Base-by-base conservation (phyloP, 1,284 basidiomycete species). In the Agroathelia rolfsii region DNA sequence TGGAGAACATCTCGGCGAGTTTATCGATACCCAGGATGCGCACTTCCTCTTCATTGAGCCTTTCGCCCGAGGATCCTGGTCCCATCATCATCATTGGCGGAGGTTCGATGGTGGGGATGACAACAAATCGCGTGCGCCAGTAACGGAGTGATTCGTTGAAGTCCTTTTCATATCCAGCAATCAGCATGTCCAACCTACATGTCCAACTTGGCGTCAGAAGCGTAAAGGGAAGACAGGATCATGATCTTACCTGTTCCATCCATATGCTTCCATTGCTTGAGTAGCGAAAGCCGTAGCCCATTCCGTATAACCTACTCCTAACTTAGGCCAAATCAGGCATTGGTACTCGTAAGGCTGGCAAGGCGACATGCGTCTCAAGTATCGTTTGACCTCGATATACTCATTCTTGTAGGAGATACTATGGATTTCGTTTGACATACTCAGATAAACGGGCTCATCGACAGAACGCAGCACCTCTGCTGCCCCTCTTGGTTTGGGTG, bases 361-460 rank as follows among this genome's bases (percentile, higher is more conserved):
- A 45, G 54, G 67, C 20, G 69, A 72, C 58, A 84, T 72, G 42
- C 83, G 72, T 28, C 90, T 69, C 14, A 92, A 81, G 52, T 92
- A 92, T 14, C 90, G 69, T 48, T 83, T 73, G 7, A 97, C 89
- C 45, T 90, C 82, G 41, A 96, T 87, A 13, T 78, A 72, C 44
- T 92, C 85, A 12, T 85, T 84, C 13, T 75, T 79, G 36, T 92
- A 97, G 13, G 82, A 78, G 43, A 97, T 80, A 17, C 85, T 71
- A 55, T 97, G 93, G 30, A 97, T 89, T 55, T 96, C 90, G 53
- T 94, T 95, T 50, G 82, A 84, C 72, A 93, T 90, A 44, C 88
- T 89, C 33, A 97, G 67, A 59, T 86, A 96, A 14, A 96, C 82
- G 0, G 90, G 83, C 28, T 80, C 72, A 32, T 59, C 59, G n/a